Evolutionary conservation across 768 basidiomycete genomes (phyloP).

Genomic region (Daedaleopsis sinensis): DNA sequence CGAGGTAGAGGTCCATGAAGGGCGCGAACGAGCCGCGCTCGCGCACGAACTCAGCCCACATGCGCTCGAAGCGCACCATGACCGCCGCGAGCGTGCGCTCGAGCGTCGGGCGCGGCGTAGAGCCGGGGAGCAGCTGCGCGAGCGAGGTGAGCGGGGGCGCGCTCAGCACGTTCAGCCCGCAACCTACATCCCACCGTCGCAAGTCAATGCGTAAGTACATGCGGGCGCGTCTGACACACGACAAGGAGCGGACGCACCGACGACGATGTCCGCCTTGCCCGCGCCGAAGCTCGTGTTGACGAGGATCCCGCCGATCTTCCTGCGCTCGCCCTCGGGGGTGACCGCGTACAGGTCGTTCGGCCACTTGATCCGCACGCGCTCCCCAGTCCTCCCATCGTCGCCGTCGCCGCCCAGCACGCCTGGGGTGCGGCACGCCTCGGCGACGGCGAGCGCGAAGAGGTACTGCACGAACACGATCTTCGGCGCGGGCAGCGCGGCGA

Average conservation of each 20-base stretch:
- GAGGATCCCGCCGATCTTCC: constrained; percentile 90
- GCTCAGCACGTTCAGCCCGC: constrained; percentile 87
- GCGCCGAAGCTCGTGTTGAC: constrained; percentile 86
- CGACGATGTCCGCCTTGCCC: constrained; percentile 72
- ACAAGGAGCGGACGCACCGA: constrained; percentile 57
- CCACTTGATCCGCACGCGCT: constrained; percentile 86
- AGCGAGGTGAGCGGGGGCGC: constrained; percentile 82
- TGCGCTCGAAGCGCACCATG: constrained; percentile 71
- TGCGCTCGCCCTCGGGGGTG: constrained; percentile 50
- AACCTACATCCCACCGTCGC: constrained; percentile 56
- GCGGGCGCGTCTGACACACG: too few species aligned
- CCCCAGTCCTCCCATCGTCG: too few species aligned
- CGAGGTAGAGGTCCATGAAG: constrained; percentile 79
- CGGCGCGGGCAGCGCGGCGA: constrained; percentile 51
- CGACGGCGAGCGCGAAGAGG: constrained; percentile 86
- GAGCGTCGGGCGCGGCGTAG: constrained; percentile 50
- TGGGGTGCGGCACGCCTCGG: constrained; percentile 74
- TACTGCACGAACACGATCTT: constrained; percentile 94
- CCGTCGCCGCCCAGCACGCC: constrained; percentile 52
- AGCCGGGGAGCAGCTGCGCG: constrained; percentile 57
- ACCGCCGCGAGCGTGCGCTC: constrained; percentile 79
- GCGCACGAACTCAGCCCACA: constrained; percentile 76
- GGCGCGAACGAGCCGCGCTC: constrained; percentile 73
- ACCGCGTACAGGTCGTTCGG: constrained; percentile 93
- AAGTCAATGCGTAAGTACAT: not conserved